Evolutionary conservation across 345 rosid species (phyloP), one percentile per base, ranked within the genome.

Genomic region (Gynandropsis gynandra): DNA sequence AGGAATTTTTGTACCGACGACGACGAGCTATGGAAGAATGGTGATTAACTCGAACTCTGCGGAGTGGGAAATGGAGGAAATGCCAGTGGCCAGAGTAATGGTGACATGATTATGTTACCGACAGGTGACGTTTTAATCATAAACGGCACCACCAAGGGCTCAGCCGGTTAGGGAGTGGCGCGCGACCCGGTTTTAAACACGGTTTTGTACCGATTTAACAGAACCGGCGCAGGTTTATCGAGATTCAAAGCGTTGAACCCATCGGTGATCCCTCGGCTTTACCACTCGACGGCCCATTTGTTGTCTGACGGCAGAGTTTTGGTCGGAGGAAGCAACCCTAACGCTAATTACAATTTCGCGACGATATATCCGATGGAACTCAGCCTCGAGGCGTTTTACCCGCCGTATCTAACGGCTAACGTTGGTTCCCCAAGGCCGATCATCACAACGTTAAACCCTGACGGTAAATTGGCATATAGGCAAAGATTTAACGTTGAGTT

Each of bases 41-140:
- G 35, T 13, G 15, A 56, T 65, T 15, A 65, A 57, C 0, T 37
- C 51, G 8, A 12, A 34, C 9, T 40, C 34, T 43, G 53, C 69
- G 4, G 19, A 36, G 2, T 57, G 64, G 69, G 52, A 15, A 29
- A 72, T 72, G 62, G 77, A 75, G 55, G 66, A 50, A 45, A 75
- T 75, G 76, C 67, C 80, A 11, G n/a, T 65, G 15, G 64, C 62
- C n/a, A 58, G 76, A 52, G 59, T 72, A 52, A 72, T 71, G 76
- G 74, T 10, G 76, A 71, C 45, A 71, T 75, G 80, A 70, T 72
- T 7, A 21, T 68, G 61, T 52, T 75, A 7, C 80, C 80, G 0
- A 65, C 69, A 9, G 76, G 76, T 9, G 72, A 75, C 9, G 76
- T 62, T 1, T n/a, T 72, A 11, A 36, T 72, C 17, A 59, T 75